Evolutionary conservation across 2,329 filamentous ascomycete genomes (phyloP).

Genomic region (Aureobasidium melanogenum): DNA sequence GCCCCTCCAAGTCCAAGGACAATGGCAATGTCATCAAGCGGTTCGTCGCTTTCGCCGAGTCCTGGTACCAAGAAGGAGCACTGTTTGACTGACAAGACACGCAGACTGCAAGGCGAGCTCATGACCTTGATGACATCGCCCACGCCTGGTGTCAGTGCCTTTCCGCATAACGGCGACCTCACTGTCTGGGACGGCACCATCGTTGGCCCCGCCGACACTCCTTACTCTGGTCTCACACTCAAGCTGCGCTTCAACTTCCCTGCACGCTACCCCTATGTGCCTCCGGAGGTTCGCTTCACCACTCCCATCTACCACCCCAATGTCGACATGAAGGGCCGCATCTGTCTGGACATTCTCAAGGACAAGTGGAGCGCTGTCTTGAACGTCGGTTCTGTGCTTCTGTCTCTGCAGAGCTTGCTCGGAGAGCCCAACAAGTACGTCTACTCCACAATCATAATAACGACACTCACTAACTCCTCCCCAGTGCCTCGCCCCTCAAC

Average conservation of each 20-base stretch:
- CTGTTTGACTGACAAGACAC: slow-evolving; percentile 9
- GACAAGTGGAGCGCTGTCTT: slow-evolving; percentile 98
- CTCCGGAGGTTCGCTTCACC: slow-evolving; percentile 90
- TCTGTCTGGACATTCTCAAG: slow-evolving; percentile 95
- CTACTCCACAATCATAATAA: slow-evolving; percentile 27
- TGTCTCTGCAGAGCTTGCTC: slow-evolving; percentile 89
- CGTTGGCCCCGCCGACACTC: slow-evolving; percentile 80
- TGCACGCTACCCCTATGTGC: slow-evolving; percentile 82
- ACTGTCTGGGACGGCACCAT: slow-evolving; percentile 93
- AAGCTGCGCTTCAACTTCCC: slow-evolving; percentile 91
- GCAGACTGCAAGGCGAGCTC: slow-evolving; percentile 86
- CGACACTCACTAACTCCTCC: slow-evolving; percentile 10
- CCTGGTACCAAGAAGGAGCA: not conserved
- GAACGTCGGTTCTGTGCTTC: slow-evolving; percentile 85
- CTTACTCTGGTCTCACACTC: slow-evolving; percentile 78
- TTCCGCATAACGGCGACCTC: slow-evolving; percentile 86
- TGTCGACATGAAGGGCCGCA: slow-evolving; percentile 92
- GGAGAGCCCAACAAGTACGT: slow-evolving; percentile 96
- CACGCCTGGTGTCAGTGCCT: slow-evolving; percentile 87
- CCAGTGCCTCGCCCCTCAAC: slow-evolving; percentile 83
- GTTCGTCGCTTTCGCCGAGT: slow-evolving; percentile 23
- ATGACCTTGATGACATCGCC: slow-evolving; percentile 98
- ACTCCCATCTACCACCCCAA: slow-evolving; percentile 99
- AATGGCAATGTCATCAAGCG: slow-evolving; percentile 40
- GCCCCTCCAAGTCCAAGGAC: slow-evolving; percentile 25